Percentiles rank a stretch among this genome's conserved stretches.
Conservation (phyloP, 2,329 filamentous ascomycete genomes). For the Penicillium digitatum region DNA sequence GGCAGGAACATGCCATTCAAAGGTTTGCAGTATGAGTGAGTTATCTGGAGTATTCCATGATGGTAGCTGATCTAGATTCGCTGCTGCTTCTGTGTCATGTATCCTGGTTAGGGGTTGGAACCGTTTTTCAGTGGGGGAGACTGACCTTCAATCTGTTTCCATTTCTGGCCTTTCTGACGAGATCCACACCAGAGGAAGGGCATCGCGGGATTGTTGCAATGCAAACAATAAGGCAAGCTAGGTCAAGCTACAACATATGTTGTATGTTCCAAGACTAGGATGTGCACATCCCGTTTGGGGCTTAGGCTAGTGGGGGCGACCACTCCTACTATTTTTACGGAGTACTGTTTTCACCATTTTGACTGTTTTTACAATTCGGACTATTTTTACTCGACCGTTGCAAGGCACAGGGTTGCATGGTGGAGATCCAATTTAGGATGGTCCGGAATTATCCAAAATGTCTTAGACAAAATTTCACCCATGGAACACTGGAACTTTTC, state of each 20-base stretch:
- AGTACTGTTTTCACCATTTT: no score
- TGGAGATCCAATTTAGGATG: neutral
- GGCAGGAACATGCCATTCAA: conserved; percentile 68
- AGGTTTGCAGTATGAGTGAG: conserved; percentile 61
- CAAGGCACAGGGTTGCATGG: neutral
- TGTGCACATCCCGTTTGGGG: neutral
- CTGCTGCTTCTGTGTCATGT: conserved; percentile 14
- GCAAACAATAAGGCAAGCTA: neutral
- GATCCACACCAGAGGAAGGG: conserved; percentile 3
- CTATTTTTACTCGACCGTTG: neutral
- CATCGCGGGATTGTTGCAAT: neutral
- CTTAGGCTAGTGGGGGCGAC: neutral
- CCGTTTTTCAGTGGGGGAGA: neutral
- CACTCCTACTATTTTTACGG: no score
- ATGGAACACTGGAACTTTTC: neutral
- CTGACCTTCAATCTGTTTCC: conserved; percentile 4
- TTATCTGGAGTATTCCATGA: conserved; percentile 36
- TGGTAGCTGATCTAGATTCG: conserved; percentile 25
- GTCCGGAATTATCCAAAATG: neutral
- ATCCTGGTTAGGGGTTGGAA: neutral
- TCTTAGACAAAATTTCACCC: neutral
- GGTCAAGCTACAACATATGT: neutral
- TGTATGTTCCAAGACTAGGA: neutral
- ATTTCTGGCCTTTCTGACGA: neutral
- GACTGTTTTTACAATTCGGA: neutral